Evolutionary conservation across 2,329 filamentous ascomycete genomes (phyloP).

Genomic region (Fusarium coffeatum): DNA sequence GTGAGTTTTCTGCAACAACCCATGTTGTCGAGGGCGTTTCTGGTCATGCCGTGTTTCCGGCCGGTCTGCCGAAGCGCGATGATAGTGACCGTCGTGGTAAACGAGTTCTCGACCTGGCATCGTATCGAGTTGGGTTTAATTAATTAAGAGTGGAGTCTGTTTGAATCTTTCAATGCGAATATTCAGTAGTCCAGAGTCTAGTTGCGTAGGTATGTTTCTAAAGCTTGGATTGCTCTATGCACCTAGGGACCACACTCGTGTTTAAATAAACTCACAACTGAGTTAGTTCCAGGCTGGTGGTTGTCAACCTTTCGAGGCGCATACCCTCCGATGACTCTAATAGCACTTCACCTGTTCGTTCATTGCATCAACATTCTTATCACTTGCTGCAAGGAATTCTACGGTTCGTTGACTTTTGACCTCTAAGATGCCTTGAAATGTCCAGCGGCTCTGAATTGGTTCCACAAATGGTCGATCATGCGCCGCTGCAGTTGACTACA

Average conservation of each 20-base stretch:
- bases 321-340: constrained; percentile 24
- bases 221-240: neutral
- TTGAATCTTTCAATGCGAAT: constrained; percentile 3
- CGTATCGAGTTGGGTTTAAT: constrained; percentile 18
- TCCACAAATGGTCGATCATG: constrained; percentile 40
- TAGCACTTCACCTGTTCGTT: constrained; percentile 15
- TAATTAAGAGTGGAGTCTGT: constrained; percentile 5
- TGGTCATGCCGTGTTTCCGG: constrained; percentile 23
- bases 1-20: constrained; percentile 51
- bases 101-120: constrained; percentile 44
- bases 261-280: constrained; percentile 23
- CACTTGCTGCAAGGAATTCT: constrained; percentile 19
- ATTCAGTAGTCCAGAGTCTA: neutral
- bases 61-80: constrained; percentile 29
- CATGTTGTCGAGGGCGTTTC: constrained; percentile 28
- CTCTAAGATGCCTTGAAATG: constrained; percentile 19
- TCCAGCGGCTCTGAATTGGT: constrained; percentile 14
- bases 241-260: neutral
- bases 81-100: constrained; percentile 50
- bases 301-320: constrained; percentile 21
- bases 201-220: neutral
- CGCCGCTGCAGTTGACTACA: constrained; percentile 24
- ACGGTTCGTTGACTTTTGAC: constrained; percentile 5
- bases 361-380: constrained; percentile 9
- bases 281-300: neutral